phyloP scores from a whole-genome alignment of 2,329 filamentous ascomycete genomes.

The Cladobotryum mycophilum region DNA sequence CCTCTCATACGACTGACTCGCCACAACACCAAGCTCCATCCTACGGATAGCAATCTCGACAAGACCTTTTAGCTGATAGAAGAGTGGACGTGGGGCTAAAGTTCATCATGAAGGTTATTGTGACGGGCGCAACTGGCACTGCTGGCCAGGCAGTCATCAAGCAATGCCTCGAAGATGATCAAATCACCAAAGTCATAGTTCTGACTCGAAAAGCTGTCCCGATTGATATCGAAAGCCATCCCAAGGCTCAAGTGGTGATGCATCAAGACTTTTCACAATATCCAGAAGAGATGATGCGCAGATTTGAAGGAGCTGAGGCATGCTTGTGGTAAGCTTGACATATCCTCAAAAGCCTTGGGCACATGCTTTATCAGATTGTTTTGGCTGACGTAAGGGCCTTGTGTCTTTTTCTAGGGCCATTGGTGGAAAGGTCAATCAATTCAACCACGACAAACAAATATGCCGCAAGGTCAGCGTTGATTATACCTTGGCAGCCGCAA shows the following conservation, averaged over 20 bases:
- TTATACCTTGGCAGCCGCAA: constrained; percentile 55
- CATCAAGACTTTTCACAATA: constrained; percentile 49
- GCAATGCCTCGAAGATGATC: constrained; percentile 42
- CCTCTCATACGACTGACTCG: not conserved
- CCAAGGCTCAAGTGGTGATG: constrained; percentile 45
- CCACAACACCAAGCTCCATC: not conserved
- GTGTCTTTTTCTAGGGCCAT: constrained; percentile 28
- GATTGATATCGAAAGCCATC: constrained; percentile 33
- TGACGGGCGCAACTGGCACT: constrained; percentile 53
- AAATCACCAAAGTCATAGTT: constrained; percentile 46
- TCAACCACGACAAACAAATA: constrained; percentile 39
- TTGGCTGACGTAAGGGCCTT: not conserved
- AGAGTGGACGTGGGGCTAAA: no score
- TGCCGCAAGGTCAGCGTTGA: constrained; percentile 49
- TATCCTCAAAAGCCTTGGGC: not conserved
- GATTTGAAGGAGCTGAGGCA: constrained; percentile 47
- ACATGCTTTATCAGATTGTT: not conserved
- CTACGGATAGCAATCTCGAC: not conserved
- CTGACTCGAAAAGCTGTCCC: constrained; percentile 43
- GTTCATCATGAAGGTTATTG: constrained; percentile 49
- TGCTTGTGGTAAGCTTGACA: constrained; percentile 54
- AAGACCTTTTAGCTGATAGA: no score
- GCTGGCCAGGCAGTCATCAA: constrained; percentile 48
- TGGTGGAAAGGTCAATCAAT: constrained; percentile 38
- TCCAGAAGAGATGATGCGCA: constrained; percentile 29